Base-by-base conservation (phyloP, 768 basidiomycete species). In the Hebeloma cylindrosporum region DNA sequence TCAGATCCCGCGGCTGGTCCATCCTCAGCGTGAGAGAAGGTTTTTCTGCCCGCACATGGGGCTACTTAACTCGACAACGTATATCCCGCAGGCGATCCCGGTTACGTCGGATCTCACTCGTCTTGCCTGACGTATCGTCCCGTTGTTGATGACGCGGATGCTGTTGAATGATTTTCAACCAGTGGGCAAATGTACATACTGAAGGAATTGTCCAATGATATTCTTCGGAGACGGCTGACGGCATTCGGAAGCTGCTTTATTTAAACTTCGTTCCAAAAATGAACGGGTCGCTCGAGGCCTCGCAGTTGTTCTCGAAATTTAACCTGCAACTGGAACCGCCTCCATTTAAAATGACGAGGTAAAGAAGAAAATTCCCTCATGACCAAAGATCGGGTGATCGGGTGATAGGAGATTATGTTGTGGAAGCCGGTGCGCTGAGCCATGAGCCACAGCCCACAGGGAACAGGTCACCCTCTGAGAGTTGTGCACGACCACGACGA, bases 331-430 rank as follows among this genome's bases (percentile, higher is more conserved):
- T n/a, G n/a, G n/a, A n/a, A n/a, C n/a, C n/a, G n/a, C n/a, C n/a
- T n/a, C n/a, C n/a, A n/a, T n/a, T n/a, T n/a, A n/a, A n/a, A n/a
- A n/a, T n/a, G n/a, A n/a, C n/a, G n/a, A n/a, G n/a, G n/a, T n/a
- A n/a, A n/a, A n/a, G n/a, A n/a, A n/a, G n/a, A n/a, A n/a, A n/a
- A n/a, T n/a, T n/a, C n/a, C n/a, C n/a, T n/a, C n/a, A n/a, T n/a
- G n/a, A n/a, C n/a, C n/a, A n/a, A n/a, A n/a, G n/a, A 46, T 52
- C 51, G 39, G 40, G 46, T 10, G 43, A 54, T 59, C 54, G 50
- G 56, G 52, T 45, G 51, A 55, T 50, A 51, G 30, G 47, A 45
- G 47, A 50, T 38, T 40, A 7, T 13, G 28, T 45, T 29, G n/a
- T n/a, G n/a, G 28, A 40, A 7, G 14, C 6, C 8, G 14, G 7